Conservation (phyloP, 768 basidiomycete species). For the Flagelloscypha sp. region DNA sequence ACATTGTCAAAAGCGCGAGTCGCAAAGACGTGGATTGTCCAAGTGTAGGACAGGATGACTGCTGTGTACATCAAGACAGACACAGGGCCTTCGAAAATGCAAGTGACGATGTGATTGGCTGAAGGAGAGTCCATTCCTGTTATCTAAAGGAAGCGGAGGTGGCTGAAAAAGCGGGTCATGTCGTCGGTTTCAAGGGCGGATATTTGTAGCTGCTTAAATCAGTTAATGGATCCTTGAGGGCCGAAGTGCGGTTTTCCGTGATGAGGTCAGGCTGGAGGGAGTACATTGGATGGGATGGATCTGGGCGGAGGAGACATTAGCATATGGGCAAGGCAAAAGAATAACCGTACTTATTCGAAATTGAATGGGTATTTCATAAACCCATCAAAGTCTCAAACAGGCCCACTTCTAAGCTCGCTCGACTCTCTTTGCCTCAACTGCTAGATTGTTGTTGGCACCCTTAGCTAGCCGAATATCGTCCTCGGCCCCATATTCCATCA, state of each 20-base stretch:
- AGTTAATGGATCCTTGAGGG: constrained; percentile 60
- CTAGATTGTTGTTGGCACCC: constrained; percentile 26
- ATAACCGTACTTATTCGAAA: constrained; percentile 45
- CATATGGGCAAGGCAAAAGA: constrained; percentile 4
- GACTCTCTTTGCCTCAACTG: too few species aligned
- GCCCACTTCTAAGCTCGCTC: constrained; percentile 60
- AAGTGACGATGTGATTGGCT: constrained; percentile 66
- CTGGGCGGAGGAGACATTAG: constrained; percentile 28
- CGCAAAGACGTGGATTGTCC: too few species aligned
- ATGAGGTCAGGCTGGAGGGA: constrained; percentile 77
- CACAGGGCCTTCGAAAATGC: constrained; percentile 83
- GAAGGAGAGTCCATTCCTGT: constrained; percentile 69
- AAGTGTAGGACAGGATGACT: constrained; percentile 92
- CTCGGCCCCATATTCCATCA: too few species aligned
- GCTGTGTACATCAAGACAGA: constrained; percentile 74
- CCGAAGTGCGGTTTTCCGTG: constrained; percentile 52
- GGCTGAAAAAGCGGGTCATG: constrained; percentile 87
- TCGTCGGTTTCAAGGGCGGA: constrained; percentile 17
- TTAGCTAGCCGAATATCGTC: too few species aligned
- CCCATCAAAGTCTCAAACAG: constrained; percentile 49
- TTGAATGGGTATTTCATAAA: constrained; percentile 45
- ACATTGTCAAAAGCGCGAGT: too few species aligned
- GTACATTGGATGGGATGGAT: constrained; percentile 71
- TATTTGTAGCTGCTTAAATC: constrained; percentile 35
- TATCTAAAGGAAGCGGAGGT: constrained; percentile 81